Percentiles rank a stretch among this genome's conserved stretches.
Evolutionary conservation across 305 asterid genomes (phyloP).

Genomic region (Lippia alba): DNA sequence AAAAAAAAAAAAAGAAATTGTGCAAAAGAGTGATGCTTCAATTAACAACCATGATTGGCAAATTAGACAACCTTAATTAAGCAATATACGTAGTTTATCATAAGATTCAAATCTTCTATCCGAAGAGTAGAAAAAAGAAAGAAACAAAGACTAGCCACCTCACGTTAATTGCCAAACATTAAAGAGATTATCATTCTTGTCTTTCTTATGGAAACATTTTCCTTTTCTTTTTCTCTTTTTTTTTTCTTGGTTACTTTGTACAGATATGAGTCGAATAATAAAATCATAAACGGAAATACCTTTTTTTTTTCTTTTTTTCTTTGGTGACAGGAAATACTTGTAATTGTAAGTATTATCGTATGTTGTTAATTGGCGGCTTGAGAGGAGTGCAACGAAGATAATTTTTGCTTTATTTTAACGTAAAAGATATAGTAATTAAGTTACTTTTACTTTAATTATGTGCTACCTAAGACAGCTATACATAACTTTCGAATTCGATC

Average conservation of each 20-base stretch:
- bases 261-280: not conserved
- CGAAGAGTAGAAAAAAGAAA: not conserved
- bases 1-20: not conserved
- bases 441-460: not conserved
- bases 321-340: too few relatives aligned
- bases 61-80: not conserved
- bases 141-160: not conserved
- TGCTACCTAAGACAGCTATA: not conserved
- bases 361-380: too few relatives aligned
- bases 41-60: not conserved
- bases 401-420: not conserved
- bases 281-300: not conserved
- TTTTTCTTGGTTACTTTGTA: not conserved
- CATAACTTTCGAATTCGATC: not conserved
- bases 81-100: not conserved
- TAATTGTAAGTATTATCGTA: too few relatives aligned
- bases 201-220: conserved; percentile 3
- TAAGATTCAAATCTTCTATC: conserved; percentile 3
- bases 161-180: not conserved
- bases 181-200: conserved; percentile 1
- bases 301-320: too few relatives aligned
- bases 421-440: not conserved
- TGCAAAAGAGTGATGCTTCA: not conserved
- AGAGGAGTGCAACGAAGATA: too few relatives aligned
- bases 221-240: not conserved